phyloP scores from a whole-genome alignment of 1,139 yeast species.

The Waltiozyma sp. region DNA sequence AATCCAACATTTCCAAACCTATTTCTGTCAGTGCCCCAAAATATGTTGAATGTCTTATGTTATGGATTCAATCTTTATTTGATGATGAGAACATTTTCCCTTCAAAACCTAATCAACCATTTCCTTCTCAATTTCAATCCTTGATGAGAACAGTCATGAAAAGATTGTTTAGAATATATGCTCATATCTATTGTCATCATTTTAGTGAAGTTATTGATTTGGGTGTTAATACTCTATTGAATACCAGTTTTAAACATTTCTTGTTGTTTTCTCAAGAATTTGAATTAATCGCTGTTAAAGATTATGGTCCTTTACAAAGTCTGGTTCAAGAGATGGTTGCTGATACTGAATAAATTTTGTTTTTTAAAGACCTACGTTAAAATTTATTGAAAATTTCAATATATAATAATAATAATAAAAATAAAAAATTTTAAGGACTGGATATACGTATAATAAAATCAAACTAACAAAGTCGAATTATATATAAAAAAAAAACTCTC shows the following conservation, averaged over 20 bases:
- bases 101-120: conserved; percentile 78
- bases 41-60: conserved; percentile 85
- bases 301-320: conserved; percentile 87
- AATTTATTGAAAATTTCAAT: no score
- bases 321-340: conserved; percentile 46
- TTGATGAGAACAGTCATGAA: conserved; percentile 80
- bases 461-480: no score
- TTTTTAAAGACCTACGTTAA: no score
- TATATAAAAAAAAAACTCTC: no score
- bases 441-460: no score
- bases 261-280: conserved; percentile 83
- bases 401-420: no score
- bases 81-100: conserved; percentile 91
- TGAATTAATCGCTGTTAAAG: conserved; percentile 61
- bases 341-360: not conserved
- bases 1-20: conserved; percentile 41
- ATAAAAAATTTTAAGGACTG: no score
- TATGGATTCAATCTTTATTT: conserved; percentile 83
- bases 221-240: conserved; percentile 85
- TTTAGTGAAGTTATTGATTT: conserved; percentile 89
- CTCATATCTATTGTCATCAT: conserved; percentile 96
- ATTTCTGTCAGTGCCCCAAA: conserved; percentile 86
- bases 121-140: conserved; percentile 58
- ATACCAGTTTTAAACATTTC: conserved; percentile 90
- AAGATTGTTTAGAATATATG: conserved; percentile 89